These are phyloP conservation scores for Pyrenophora tritici-repentis DNA, from an alignment of 2,329 filamentous ascomycete genomes.

Conservation along the genomic window DNA sequence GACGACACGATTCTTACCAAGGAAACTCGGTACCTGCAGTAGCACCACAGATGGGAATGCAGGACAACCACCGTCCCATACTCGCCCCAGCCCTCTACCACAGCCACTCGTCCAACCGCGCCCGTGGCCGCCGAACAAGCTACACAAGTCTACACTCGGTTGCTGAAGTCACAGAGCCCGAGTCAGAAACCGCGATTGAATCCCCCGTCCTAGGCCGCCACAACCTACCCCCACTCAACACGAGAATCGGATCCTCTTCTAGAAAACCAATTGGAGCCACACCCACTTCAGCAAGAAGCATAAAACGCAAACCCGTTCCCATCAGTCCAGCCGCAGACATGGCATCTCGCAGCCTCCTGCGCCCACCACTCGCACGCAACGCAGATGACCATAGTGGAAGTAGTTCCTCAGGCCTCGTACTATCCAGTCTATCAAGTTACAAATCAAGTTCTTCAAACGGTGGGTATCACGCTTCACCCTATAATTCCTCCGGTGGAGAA, in stretches of 20 bases:
- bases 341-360: conserved; percentile 28
- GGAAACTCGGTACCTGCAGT: conserved; percentile 8
- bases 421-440: conserved; percentile 14
- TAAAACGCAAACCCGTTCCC: conserved; percentile 35
- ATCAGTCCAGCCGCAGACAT: conserved; percentile 23
- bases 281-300: conserved; percentile 19
- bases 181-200: conserved; percentile 23
- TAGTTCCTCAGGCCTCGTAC: conserved; percentile 29
- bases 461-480: conserved; percentile 4
- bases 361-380: conserved; percentile 24
- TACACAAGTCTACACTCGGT: conserved; percentile 41
- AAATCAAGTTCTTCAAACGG: conserved; percentile 11
- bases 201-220: conserved; percentile 28
- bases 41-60: conserved; percentile 15
- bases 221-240: conserved; percentile 1
- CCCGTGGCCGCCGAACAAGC: conserved; percentile 40
- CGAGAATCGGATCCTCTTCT: not conserved
- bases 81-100: conserved; percentile 36
- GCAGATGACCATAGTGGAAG: conserved; percentile 30
- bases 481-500: conserved; percentile 9
- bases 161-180: conserved; percentile 39
- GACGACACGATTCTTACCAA: not conserved
- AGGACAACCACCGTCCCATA: conserved; percentile 25
- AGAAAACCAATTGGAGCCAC: conserved; percentile 4
- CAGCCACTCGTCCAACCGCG: conserved; percentile 43